Base-by-base conservation (phyloP, 2,329 filamentous ascomycete genomes). In the Dactylellina leptospora region DNA sequence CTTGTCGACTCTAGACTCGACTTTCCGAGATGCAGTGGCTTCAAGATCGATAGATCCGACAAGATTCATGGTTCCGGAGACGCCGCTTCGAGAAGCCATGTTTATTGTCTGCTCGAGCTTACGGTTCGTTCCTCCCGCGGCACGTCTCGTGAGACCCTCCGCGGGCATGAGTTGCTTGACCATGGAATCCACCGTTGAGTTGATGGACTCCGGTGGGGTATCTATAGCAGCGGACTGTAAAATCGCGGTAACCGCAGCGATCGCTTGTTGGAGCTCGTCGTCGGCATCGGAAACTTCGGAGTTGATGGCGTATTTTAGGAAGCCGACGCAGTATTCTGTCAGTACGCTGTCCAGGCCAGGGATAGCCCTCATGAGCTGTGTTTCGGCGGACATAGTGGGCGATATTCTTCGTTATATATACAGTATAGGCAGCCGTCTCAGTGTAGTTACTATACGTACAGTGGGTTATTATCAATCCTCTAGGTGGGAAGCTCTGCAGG, bases 1-100 rank as follows among this genome's bases (percentile, higher is more conserved):
- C 79, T 89, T 88, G 82, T 99, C 95, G 73, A 99, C 95, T 79
- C 93, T 92, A 77, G 93, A 97, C 82, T 99, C 95, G 68, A 99
- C 91, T 82, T 97, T 97, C 77, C 93, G 87, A 38, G 87, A 85
- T 79, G 96, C 96, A 78, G 93, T 92, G 63, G 93, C 96, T 81
- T 99, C 95, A 23, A 99, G 85, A 78, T 99, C 95, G 38, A 99
- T 92, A 58, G 89, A 90, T 16, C 10, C 58, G 5, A 93, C 87
- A 54, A 99, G 87, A 20, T 92, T 93, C 75, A 99, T 82, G 1
- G 95, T 99, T 4, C 95, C 96, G 28, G 95, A 99, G 82, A 99
- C 93, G 81, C 96, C 97, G 75, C 92, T 87, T 82, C 96, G 92
- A 23, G 93, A 88, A 79, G 92, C 91, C 77, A 99, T 93, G 81